Evolutionary conservation across 352 stramenopile genomes (phyloP).

Genomic region (Phytophthora niederhauseri): DNA sequence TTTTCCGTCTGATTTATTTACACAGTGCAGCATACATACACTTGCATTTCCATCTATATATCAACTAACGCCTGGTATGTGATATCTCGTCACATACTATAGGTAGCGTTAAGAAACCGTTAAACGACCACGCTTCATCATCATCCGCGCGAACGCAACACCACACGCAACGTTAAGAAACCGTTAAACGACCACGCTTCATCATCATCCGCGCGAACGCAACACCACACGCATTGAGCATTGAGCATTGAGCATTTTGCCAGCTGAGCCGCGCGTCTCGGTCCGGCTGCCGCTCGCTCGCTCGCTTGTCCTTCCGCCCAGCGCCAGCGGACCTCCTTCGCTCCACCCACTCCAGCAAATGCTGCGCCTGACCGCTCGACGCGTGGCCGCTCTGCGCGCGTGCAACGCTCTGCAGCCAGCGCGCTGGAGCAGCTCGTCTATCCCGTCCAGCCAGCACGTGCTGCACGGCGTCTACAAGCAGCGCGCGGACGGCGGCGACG

Average conservation of each 20-base stretch:
- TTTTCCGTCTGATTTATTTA: not conserved
- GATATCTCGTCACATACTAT: not conserved
- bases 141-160: not conserved
- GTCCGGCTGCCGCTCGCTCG: not conserved
- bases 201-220: conserved; percentile 17
- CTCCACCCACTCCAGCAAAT: conserved; percentile 5
- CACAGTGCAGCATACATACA: not conserved
- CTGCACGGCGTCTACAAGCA: conserved; percentile 68
- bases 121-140: conserved; percentile 11
- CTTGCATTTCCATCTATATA: not conserved
- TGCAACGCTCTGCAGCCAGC: not conserved
- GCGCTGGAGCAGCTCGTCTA: conserved; percentile 25
- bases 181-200: conserved; percentile 17
- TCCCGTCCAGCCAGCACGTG: conserved; percentile 24
- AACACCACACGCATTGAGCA: conserved; percentile 7
- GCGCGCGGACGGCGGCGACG: conserved; percentile 49
- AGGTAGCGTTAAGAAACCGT: not conserved
- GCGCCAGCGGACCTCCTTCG: not conserved
- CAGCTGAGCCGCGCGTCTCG: conserved; percentile 9
- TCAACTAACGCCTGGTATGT: not conserved
- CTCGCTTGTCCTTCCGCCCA: not conserved
- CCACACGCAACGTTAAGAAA: not conserved
- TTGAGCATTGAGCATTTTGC: conserved; percentile 20
- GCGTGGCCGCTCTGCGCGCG: conserved; percentile 1
- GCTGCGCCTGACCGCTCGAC: conserved; percentile 21